phyloP scores from a whole-genome alignment of 805 yeast species.

The Pichia phayaonensis region DNA sequence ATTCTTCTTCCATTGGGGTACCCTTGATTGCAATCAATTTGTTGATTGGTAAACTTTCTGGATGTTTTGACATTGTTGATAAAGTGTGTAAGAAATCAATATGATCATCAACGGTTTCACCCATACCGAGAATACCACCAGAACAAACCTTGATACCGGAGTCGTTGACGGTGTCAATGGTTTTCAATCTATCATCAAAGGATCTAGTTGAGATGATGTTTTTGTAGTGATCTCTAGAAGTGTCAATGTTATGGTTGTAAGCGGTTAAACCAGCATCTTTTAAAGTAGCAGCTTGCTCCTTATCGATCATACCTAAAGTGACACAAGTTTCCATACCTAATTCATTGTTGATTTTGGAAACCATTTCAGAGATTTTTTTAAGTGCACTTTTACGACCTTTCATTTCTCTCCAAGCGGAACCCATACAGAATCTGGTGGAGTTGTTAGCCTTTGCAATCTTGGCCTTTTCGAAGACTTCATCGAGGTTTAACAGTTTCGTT shows the following conservation, averaged over 20 bases:
- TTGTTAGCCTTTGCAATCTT: conserved; percentile 60
- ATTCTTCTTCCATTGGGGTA: conserved; percentile 61
- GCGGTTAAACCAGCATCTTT: conserved; percentile 73
- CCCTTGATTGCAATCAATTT: conserved; percentile 73
- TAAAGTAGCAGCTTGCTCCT: conserved; percentile 52
- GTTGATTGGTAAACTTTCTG: conserved; percentile 78
- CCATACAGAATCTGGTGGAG: conserved; percentile 74
- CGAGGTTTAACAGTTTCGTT: conserved; percentile 52
- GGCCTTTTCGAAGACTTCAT: conserved; percentile 59
- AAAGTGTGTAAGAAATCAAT: conserved; percentile 59
- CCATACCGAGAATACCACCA: conserved; percentile 75
- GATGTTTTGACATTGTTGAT: conserved; percentile 63
- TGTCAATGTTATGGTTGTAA: conserved; percentile 74
- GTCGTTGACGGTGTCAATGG: conserved; percentile 54
- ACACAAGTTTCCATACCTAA: conserved; percentile 73
- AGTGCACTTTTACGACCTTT: conserved; percentile 64
- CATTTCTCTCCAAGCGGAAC: conserved; percentile 89
- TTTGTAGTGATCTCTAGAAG: conserved; percentile 70
- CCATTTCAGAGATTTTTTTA: conserved; percentile 57
- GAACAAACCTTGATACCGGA: conserved; percentile 63
- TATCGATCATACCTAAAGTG: conserved; percentile 69
- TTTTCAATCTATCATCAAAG: conserved; percentile 63
- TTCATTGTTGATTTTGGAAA: conserved; percentile 46
- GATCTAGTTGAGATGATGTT: conserved; percentile 63
- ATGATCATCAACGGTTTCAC: conserved; percentile 67